phyloP scores from a whole-genome alignment of 768 basidiomycete species.

The Leccinum pellstonianum region DNA sequence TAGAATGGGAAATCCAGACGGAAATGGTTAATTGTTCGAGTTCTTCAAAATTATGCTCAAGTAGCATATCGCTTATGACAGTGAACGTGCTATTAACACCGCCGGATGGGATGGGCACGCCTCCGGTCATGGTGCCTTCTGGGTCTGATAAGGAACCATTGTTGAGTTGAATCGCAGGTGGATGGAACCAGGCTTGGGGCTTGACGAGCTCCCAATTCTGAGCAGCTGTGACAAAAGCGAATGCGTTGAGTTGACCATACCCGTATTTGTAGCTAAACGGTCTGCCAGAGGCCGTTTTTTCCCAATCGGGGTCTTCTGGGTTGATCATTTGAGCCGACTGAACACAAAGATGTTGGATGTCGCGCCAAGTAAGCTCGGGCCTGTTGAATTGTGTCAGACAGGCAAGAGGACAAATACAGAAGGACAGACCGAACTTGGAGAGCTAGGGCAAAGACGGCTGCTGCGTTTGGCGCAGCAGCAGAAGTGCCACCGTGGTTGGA shows the following conservation, averaged over 20 bases:
- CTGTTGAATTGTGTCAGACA: constrained; percentile 38
- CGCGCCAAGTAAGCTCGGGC: constrained; percentile 95
- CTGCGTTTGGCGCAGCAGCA: constrained; percentile 96
- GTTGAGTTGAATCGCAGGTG: constrained; percentile 66
- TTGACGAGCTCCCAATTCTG: constrained; percentile 85
- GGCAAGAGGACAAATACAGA: constrained; percentile 2
- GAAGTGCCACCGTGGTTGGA: constrained; percentile 91
- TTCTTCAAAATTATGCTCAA: constrained; percentile 74
- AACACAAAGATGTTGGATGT: constrained; percentile 88
- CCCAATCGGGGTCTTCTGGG: constrained; percentile 92
- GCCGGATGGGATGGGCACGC: constrained; percentile 59
- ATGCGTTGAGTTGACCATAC: constrained; percentile 86
- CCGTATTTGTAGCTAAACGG: constrained; percentile 92
- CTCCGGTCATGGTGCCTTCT: constrained; percentile 55
- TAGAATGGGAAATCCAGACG: constrained; percentile 89
- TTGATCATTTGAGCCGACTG: constrained; percentile 77
- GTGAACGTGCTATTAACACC: constrained; percentile 66
- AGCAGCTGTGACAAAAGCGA: constrained; percentile 76
- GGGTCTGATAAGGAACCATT: constrained; percentile 51
- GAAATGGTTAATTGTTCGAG: constrained; percentile 91
- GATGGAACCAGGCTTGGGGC: constrained; percentile 88
- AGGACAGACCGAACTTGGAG: constrained; percentile 73
- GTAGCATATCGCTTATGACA: constrained; percentile 64
- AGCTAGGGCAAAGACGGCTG: constrained; percentile 89
- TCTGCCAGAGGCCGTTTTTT: constrained; percentile 55